Evolutionary conservation across 371 early-diverging fungal species (phyloP), one percentile per base, ranked within the genome.

Genomic region (Mortierella sp.): DNA sequence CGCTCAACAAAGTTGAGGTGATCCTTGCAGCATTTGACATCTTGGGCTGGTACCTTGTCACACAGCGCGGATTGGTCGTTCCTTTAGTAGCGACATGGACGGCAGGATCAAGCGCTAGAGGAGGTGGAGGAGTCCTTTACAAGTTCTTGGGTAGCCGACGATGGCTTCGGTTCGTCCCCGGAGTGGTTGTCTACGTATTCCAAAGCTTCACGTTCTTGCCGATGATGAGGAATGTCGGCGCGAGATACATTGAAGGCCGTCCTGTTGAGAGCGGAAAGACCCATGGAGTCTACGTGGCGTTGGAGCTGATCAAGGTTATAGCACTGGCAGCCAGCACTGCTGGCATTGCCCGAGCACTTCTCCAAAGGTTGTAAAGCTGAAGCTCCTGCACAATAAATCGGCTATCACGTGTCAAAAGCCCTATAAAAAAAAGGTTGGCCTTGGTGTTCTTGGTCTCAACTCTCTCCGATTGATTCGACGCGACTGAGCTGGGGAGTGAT

Each of bases 1-100:
- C 73, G 0, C 10, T 79, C 47, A 79, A 79, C 63, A 71, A 72
- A 47, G 73, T 65, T 3, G 79, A 79, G 24, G 70, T 79, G 8
- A 31, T 65, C 38, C 52, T 79, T 21, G 64, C 79, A 5, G 51
- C 64, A 2, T 67, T 72, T 47, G 73, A 76, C 23, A n/a, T 76
- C 13, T 31, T 76, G 18, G 70, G 70, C 24, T 76, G 78, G 78
- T 58, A 58, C 31, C 51, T 76, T 1, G 28, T 76, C 18, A 23
- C 43, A 4, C 66, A 62, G n/a, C 78, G 70, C 12, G 65, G 65
- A 26, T 48, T 68, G 1, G 41, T 64, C 21, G 46, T 60, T 5
- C 19, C 54, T 14, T 28, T 57, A 16, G 14, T 27, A 26, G 12
- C 51, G 13, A 10, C 28, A 50, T 3, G 24, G 12, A 13, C 24